Evolutionary conservation across 116 monocot species (phyloP).

Genomic region (Zostera marina): DNA sequence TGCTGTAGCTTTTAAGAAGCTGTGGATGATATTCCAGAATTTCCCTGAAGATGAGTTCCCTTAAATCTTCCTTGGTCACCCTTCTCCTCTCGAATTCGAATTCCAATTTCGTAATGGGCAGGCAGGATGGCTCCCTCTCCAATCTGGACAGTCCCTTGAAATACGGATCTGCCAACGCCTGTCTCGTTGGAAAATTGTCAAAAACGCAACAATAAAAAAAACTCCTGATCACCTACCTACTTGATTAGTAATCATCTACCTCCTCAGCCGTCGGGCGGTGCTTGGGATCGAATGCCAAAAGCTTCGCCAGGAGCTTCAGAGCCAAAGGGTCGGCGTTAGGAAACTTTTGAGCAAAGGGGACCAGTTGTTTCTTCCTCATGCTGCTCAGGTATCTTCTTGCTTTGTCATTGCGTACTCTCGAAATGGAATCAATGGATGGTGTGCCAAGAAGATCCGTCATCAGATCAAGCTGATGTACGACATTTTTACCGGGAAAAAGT

Average conservation of each 20-base stretch:
- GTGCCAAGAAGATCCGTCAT: conserved; percentile 72
- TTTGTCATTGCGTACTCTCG: conserved; percentile 82
- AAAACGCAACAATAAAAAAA: too few relatives aligned
- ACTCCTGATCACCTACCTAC: too few relatives aligned
- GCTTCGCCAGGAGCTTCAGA: conserved; percentile 63
- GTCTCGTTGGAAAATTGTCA: too few relatives aligned
- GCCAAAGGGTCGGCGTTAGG: conserved; percentile 84
- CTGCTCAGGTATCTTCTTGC: conserved; percentile 79
- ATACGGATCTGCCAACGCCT: conserved; percentile 86
- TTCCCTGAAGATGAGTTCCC: conserved; percentile 77
- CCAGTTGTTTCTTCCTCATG: conserved; percentile 76
- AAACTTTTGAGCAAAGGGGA: conserved; percentile 76
- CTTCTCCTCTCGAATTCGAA: conserved; percentile 85
- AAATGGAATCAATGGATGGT: conserved; percentile 38
- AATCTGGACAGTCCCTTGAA: conserved; percentile 77
- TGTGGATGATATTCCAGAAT: conserved; percentile 82
- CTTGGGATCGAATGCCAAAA: conserved; percentile 93
- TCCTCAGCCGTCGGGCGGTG: conserved; percentile 89
- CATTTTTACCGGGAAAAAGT: conserved; percentile 77
- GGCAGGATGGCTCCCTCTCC: conserved; percentile 82
- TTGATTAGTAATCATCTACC: too few relatives aligned
- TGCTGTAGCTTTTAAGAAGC: conserved; percentile 54
- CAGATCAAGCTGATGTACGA: conserved; percentile 71
- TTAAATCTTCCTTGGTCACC: conserved; percentile 70
- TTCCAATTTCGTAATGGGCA: conserved; percentile 72